Evolutionary conservation across 345 rosid genomes (phyloP).

Genomic region (Cardamine resedifolia): DNA sequence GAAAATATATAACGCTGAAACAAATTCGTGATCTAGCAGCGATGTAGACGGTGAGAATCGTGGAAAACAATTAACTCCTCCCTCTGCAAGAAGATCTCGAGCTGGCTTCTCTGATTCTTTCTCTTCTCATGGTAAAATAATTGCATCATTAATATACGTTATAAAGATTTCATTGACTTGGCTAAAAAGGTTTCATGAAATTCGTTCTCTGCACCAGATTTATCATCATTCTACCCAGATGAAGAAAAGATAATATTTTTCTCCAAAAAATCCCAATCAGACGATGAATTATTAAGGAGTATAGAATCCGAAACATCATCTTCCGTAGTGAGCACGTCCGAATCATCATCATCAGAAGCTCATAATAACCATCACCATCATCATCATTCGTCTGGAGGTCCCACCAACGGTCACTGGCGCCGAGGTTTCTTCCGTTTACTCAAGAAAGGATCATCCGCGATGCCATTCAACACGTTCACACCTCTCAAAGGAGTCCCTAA

Average conservation of each 20-base stretch:
- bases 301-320: slow-evolving; percentile 44
- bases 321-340: slow-evolving; percentile 60
- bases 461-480: slow-evolving; percentile 48
- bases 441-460: slow-evolving; percentile 58
- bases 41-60: slow-evolving; percentile 34
- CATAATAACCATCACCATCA: slow-evolving; percentile 24
- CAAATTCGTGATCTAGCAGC: slow-evolving; percentile 28
- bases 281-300: slow-evolving; percentile 43
- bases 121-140: slow-evolving; percentile 45
- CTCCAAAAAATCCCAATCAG: slow-evolving; percentile 18
- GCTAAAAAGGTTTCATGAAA: neutral
- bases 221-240: slow-evolving; percentile 30
- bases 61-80: slow-evolving; percentile 31
- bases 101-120: slow-evolving; percentile 52
- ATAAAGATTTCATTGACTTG: neutral
- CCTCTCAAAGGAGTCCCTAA: slow-evolving; percentile 51
- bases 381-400: slow-evolving; percentile 16
- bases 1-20: neutral
- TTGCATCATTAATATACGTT: neutral
- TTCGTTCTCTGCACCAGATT: slow-evolving; percentile 31
- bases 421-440: slow-evolving; percentile 55
- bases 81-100: slow-evolving; percentile 39
- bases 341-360: slow-evolving; percentile 40
- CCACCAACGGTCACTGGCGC: slow-evolving; percentile 44
- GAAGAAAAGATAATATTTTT: neutral